Conservation (phyloP, 129 eudicot species). For the Flaveria trinervia region DNA sequence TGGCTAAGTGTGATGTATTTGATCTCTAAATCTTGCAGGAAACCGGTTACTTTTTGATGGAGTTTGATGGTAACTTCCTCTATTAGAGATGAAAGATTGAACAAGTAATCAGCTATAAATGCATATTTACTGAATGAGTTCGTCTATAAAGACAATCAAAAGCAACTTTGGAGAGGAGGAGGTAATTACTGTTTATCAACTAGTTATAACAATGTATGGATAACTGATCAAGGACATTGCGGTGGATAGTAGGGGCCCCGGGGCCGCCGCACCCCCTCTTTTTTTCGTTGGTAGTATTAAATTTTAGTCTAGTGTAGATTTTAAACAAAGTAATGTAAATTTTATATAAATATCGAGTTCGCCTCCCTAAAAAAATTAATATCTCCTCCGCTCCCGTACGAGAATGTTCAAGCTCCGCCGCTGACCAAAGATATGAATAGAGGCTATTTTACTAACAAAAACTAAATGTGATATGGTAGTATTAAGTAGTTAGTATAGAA, state of each 20-base stretch:
- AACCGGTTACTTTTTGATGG: slow-evolving; percentile 14
- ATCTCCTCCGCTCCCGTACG: no score
- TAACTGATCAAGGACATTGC: background rate
- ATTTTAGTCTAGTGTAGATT: no score
- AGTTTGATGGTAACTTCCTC: background rate
- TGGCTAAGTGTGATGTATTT: background rate
- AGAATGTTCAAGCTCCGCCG: no score
- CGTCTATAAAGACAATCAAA: background rate
- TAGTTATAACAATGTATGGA: background rate
- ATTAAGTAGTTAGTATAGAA: no score
- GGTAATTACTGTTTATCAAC: background rate
- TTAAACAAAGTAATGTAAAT: no score
- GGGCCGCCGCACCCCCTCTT: no score
- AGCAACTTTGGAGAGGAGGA: background rate
- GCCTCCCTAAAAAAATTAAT: no score
- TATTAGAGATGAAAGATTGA: background rate
- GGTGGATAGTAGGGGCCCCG: no score
- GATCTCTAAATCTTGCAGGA: slow-evolving; percentile 21
- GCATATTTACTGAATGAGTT: background rate
- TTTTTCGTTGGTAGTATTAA: no score
- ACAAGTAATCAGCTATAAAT: background rate
- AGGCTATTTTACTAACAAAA: no score
- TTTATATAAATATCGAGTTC: no score
- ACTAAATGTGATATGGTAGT: no score
- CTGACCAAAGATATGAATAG: background rate